Evolutionary conservation across 2,329 filamentous ascomycete species (phyloP), one percentile per base, ranked within the genome.

Genomic region (Clonostachys rhizophaga): DNA sequence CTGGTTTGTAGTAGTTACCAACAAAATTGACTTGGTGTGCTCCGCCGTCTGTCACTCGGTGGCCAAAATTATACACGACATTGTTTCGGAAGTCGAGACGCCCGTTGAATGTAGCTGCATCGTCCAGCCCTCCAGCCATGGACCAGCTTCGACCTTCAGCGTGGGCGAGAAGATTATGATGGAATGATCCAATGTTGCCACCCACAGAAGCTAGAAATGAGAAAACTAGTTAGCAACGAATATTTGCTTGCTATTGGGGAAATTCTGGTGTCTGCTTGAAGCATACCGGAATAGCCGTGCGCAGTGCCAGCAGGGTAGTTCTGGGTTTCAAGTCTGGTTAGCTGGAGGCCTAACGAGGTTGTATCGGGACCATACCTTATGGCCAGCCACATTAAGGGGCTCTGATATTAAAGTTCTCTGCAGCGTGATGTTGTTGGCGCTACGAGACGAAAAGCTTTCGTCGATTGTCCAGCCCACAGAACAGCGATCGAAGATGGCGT

Each of bases 391-490:
- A 36, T 66, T 64, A 33, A 65, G 57, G 3, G 63, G 63, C 45
- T 66, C 63, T 5, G 60, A 64, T 42, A 66, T 65, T 56, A 66
- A 59, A 46, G 50, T 64, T 5, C 62, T 57, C 49, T 65, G 62
- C 34, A 66, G 56, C 2, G 60, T 64, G 49, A 66, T 66, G 50
- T 66, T 66, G 47, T 57, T 50, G 3, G 60, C 60, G 11, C 53
- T 54, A 7, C 62, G 60, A 14, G 63, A 65, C 9, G 62, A 65
- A 50, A 65, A 65, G 3, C 54, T 49, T 45, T 66, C 63, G 40
- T 66, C 63, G 14, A 65, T 64, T 2, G 56, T 56, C 63, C 63
- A 66, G 6, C 63, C 58, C 49, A 65, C 54, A 11, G 61, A 64
- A 53, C 61, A 64, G 2, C 58, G 58, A 43, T 65, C 63, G 36